Base-by-base conservation (phyloP, 352 stramenopile genomes). In the Pelagophyceae sp. region DNA sequence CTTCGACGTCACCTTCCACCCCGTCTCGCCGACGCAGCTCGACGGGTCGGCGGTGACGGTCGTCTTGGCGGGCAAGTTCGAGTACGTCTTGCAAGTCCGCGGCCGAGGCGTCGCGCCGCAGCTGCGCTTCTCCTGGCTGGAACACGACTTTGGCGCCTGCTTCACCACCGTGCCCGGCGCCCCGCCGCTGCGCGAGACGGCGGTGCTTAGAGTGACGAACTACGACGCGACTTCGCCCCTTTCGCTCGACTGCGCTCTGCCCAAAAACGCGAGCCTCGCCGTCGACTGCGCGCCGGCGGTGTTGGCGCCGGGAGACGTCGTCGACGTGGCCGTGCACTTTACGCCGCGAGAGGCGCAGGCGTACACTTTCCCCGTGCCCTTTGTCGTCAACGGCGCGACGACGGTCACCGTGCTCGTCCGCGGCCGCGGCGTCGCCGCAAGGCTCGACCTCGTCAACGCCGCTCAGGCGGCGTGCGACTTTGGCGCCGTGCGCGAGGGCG, bases 81-180 rank as follows among this genome's bases (percentile, higher is more conserved):
- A 88, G 37, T 97, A 97, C 81, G 54, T 81, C 19, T 84, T 96
- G 50, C 78, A 82, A 23, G 78, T 96, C 0, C 84, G 87, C 15
- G 92, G 92, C 64, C 83, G 81, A 20, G 91, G 89, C 11, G 87
- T 94, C 31, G 88, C 87, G 61, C 93, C 93, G 11, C 90, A 86
- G 27, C 72, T 97, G 29, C 85, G 92, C 35, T 96, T 97, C 63
- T 95, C 89, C 5, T 95, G 95, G 82, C 89, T 85, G 20, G 77
- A 90, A 19, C 85, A 95, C 76, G 90, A 97, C 79, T 97, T 97
- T 85, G 92, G 92, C 0, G 79, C 90, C 33, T 96, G 91, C 78
- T 97, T 97, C 38, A 87, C 96, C 64, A 86, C 90, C n/a, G 89
- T 91, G 67, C 82, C 85, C 0, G 91, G 93, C 58, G 83, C 83